Percentiles rank a stretch among this genome's conserved stretches.
Evolutionary conservation across 2,329 filamentous ascomycete genomes (phyloP).

Genomic region (Lojkania enalia): DNA sequence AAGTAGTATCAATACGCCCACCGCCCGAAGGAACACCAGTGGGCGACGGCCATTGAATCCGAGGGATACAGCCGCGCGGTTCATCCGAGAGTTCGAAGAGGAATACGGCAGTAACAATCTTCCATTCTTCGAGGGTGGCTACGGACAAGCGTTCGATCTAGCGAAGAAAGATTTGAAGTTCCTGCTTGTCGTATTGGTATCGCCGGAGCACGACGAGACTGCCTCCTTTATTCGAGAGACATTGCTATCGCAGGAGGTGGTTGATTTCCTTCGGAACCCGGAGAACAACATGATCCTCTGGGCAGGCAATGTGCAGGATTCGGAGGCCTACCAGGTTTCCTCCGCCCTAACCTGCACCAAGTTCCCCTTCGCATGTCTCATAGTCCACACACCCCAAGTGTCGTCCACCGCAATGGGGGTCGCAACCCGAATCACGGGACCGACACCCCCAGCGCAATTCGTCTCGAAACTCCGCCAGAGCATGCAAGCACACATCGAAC

Average conservation of each 20-base stretch:
- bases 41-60: constrained; percentile 78
- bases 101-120: constrained; percentile 76
- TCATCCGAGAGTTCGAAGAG: constrained; percentile 92
- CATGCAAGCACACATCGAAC: constrained; percentile 74
- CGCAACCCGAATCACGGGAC: constrained; percentile 75
- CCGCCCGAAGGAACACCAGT: constrained; percentile 60
- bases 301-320: constrained; percentile 90
- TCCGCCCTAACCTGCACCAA: constrained; percentile 85
- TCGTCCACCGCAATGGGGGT: constrained; percentile 89
- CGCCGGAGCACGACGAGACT: constrained; percentile 94
- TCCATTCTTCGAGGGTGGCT: constrained; percentile 83
- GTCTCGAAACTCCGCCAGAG: constrained; percentile 73
- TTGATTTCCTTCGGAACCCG: constrained; percentile 72
- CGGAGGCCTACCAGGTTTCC: constrained; percentile 93
- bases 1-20: constrained; percentile 47
- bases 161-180: constrained; percentile 93
- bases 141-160: constrained; percentile 86
- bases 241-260: constrained; percentile 73
- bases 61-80: constrained; percentile 83
- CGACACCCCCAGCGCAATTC: constrained; percentile 70
- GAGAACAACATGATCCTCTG: constrained; percentile 82
- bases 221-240: constrained; percentile 79
- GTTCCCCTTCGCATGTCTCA: constrained; percentile 84
- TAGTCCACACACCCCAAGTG: constrained; percentile 84
- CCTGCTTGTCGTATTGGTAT: constrained; percentile 82